Conservation (phyloP, 345 rosid genomes). For the Lepidium aucheri region DNA sequence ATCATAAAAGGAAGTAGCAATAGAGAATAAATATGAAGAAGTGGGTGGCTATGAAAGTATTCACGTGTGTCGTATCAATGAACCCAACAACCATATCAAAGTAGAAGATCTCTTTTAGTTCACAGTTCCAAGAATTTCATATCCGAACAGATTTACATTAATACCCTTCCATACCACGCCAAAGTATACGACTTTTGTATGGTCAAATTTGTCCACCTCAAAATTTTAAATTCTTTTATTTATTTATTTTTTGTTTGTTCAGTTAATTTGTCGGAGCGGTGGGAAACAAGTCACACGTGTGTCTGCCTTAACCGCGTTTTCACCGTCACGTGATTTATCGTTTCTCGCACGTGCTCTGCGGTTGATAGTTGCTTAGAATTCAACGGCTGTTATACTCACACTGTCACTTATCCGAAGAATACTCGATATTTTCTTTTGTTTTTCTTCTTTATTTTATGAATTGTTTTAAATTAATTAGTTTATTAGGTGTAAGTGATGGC, state of each 20-base stretch:
- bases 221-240: background rate
- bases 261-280: constrained; percentile 25
- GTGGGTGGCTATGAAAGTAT: constrained; percentile 11
- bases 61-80: constrained; percentile 33
- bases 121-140: constrained; percentile 8
- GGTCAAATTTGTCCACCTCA: constrained; percentile 28
- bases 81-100: constrained; percentile 32
- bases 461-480: too few relatives aligned
- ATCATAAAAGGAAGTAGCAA: background rate
- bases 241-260: background rate
- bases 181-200: constrained; percentile 14
- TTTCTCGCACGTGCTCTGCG: constrained; percentile 28
- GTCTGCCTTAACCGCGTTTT: constrained; percentile 28
- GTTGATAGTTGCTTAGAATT: background rate
- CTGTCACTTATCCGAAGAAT: background rate
- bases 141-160: background rate
- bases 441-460: background rate
- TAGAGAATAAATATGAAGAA: constrained; percentile 10
- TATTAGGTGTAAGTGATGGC: too few relatives aligned
- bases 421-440: background rate
- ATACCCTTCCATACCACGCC: constrained; percentile 15
- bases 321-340: constrained; percentile 42
- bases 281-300: constrained; percentile 58
- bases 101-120: constrained; percentile 12
- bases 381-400: background rate